These are phyloP conservation scores for Vitellaria paradoxa DNA, from an alignment of 179 eudicot species.

Conservation along the genomic window DNA sequence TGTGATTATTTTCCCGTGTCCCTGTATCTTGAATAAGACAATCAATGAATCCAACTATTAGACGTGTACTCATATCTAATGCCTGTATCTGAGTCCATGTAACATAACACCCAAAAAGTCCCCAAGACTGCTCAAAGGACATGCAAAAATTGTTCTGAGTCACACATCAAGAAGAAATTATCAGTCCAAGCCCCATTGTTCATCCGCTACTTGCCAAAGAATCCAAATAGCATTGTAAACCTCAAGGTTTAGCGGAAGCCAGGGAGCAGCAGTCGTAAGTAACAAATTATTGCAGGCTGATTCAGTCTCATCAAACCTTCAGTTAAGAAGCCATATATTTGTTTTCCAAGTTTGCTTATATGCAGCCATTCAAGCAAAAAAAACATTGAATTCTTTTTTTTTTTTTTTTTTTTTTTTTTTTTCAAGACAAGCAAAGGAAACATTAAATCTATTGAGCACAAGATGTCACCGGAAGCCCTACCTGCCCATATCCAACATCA, in stretches of 20 bases:
- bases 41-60: too few relatives aligned
- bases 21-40: too few relatives aligned
- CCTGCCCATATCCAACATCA: slow-evolving; percentile 99
- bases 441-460: not conserved
- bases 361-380: not conserved
- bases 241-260: not conserved
- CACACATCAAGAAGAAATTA: not conserved
- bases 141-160: not conserved
- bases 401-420: too few relatives aligned
- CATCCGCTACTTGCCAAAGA: not conserved
- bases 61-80: too few relatives aligned
- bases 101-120: not conserved
- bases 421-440: not conserved
- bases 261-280: too few relatives aligned
- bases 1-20: too few relatives aligned
- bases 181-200: not conserved
- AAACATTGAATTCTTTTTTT: not conserved
- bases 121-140: not conserved
- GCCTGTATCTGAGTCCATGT: too few relatives aligned
- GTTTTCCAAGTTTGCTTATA: not conserved
- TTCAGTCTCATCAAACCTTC: not conserved
- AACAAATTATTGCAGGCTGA: not conserved
- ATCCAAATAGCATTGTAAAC: not conserved
- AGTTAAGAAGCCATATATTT: not conserved
- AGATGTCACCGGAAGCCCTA: slow-evolving; percentile 15